Conservation (phyloP, 352 stramenopile species). For the Pythium oligandrum region DNA sequence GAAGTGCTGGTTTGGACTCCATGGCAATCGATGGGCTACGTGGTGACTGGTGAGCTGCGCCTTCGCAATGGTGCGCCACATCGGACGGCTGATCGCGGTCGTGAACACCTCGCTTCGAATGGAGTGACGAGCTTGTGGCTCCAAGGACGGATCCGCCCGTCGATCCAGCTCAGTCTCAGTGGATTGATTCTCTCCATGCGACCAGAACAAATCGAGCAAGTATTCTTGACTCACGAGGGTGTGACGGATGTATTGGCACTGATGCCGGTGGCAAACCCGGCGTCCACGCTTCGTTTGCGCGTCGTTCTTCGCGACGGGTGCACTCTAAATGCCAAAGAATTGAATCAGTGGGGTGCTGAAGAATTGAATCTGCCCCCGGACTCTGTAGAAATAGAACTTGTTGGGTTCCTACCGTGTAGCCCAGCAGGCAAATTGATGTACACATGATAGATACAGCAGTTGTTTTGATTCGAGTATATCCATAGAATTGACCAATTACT, state of each 20-base stretch:
- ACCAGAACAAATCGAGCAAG: conserved; percentile 10
- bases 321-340: conserved; percentile 1
- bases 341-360: conserved; percentile 13
- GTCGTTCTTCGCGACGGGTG: conserved; percentile 7
- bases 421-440: conserved; percentile 85
- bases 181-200: neutral
- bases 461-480: neutral
- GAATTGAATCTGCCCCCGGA: conserved; percentile 36
- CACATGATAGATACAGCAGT: conserved; percentile 26
- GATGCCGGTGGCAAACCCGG: conserved; percentile 13
- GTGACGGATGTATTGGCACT: conserved; percentile 20
- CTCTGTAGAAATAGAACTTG: conserved; percentile 44
- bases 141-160: conserved; percentile 50
- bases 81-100: conserved; percentile 57
- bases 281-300: conserved; percentile 10
- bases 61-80: conserved; percentile 34
- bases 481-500: conserved; percentile 3
- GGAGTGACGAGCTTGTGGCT: conserved; percentile 55
- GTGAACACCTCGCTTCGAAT: conserved; percentile 10
- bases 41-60: conserved; percentile 41
- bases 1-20: conserved; percentile 77
- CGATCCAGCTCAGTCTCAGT: conserved; percentile 15
- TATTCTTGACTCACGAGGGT: conserved; percentile 9
- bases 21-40: conserved; percentile 78
- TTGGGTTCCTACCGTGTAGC: conserved; percentile 69